Base-by-base conservation (phyloP, 257 asterid genomes). In the Solanum commersonii region DNA sequence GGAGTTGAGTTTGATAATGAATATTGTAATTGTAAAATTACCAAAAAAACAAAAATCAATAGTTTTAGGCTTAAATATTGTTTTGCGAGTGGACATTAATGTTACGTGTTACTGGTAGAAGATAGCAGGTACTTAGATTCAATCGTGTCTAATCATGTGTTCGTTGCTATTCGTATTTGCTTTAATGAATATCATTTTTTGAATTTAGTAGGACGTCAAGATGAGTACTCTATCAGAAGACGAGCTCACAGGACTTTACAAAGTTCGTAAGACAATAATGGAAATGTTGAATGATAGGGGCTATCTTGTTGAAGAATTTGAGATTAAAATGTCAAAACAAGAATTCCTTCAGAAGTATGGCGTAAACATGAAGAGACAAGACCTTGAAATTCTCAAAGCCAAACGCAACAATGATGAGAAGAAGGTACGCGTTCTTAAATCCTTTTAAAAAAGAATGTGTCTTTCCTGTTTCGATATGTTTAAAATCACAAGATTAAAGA, bases 341-440 rank as follows among this genome's bases (percentile, higher is more conserved):
- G 84, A 86, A 60, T 91, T 91, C 46, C 18, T 87, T 14, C 74
- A n/a, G 5, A 91, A 91, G 92, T 91, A 91, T 65, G 96, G 98
- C 8, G 98, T 94, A 37, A 94, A 90, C 72, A 93, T 94, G 96
- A 94, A 94, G 92, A 93, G 98, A 83, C 96, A 94, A 85, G 98
- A 95, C 89, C 95, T 95, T 2, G 90, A 90, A 86, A 87, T 95
- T 27, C 89, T 84, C 31, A 96, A 95, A 89, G 52, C 88, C 56
- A 40, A 90, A 92, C 94, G 97, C 87, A 89, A 46, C 52, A 90
- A 87, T 88, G 88, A 84, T 67, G 94, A 93, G 9, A 91, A 92
- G 5, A 93, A 93, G 98, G 98, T 59, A 35, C 29, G 6, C 74
- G 22, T 23, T 88, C 73, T 79, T 12, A 25, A 78, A 23, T 3